Base-by-base conservation (phyloP, 1,284 basidiomycete species). In the Leccinum insolens region DNA sequence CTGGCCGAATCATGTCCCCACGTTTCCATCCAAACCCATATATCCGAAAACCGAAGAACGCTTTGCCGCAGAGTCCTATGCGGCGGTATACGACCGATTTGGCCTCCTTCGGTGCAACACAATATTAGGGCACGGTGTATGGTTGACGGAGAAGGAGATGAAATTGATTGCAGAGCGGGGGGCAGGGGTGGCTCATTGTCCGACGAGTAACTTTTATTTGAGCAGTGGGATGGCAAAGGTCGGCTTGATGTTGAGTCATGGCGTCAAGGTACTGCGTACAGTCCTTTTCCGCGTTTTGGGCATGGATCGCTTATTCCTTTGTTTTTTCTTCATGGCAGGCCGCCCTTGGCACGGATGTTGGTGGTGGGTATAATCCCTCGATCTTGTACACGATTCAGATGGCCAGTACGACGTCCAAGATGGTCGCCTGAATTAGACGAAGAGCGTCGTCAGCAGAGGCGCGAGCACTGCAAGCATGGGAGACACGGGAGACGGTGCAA, bases 121-220 rank as follows among this genome's bases (percentile, higher is more conserved):
- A 0, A 86, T 98, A 52, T 84, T 98, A 31, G 96, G 92, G 2
- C 96, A 98, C 77, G 95, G 88, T 6, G 87, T 95, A 3, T 92
- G 95, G 79, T 82, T 99, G 58, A 86, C 86, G 31, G 82, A 86
- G 7, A 83, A 83, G 2, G 96, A 98, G 79, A 81, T 96, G 65
- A 80, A 84, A 14, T 78, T 98, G 57, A 88, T 99, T 72, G 86
- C 85, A 72, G 70, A 82, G 72, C 81, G 86, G 44, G 81, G 84
- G 2, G 89, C 92, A 6, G 96, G 95, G 3, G 86, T 98, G 52
- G 92, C 92, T 71, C 96, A 98, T 79, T 98, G 96, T 78, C 95
- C 96, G 12, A 93, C 90, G 60, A 95, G 91, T 76, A 99, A 98
- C 77, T 91, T 96, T 77, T 94, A 98, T 80, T 76, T 99, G 66